Evolutionary conservation across 2,329 filamentous ascomycete genomes (phyloP).

Genomic region (Nemania sp.): DNA sequence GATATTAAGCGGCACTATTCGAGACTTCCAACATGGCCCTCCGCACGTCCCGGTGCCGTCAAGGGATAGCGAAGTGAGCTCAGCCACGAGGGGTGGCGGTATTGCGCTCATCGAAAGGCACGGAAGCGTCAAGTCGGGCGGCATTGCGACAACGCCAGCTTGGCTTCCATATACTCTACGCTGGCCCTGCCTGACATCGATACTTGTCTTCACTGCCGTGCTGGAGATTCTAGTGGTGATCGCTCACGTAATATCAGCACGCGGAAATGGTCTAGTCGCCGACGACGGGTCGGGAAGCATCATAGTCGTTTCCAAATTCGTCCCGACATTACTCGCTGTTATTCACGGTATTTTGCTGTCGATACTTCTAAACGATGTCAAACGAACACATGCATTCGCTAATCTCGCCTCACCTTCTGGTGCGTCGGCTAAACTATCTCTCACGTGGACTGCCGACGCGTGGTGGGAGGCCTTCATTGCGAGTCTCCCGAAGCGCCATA

Average conservation of each 20-base stretch:
- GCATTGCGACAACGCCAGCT: neutral
- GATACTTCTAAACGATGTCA: slow-evolving; percentile 37
- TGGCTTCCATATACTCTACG: slow-evolving; percentile 40
- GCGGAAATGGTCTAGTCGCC: slow-evolving; percentile 29
- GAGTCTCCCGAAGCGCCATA: slow-evolving; percentile 28
- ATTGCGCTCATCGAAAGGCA: neutral
- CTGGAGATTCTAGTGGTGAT: slow-evolving; percentile 32
- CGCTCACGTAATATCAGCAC: slow-evolving; percentile 33
- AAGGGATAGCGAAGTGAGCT: slow-evolving; percentile 12
- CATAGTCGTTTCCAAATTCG: slow-evolving; percentile 34
- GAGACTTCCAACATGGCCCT: neutral
- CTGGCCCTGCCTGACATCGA: slow-evolving; percentile 26
- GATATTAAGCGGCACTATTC: neutral
- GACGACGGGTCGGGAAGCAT: slow-evolving; percentile 35
- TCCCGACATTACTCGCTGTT: slow-evolving; percentile 38
- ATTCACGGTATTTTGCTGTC: slow-evolving; percentile 35
- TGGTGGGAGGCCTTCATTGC: slow-evolving; percentile 36
- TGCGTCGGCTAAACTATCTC: slow-evolving; percentile 22
- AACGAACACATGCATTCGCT: slow-evolving; percentile 37
- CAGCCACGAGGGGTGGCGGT: slow-evolving; percentile 8
- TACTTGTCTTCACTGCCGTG: slow-evolving; percentile 27
- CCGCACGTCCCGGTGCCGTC: neutral
- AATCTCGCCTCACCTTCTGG: slow-evolving; percentile 34
- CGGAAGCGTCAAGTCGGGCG: neutral
- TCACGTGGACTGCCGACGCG: slow-evolving; percentile 37